phyloP scores from a whole-genome alignment of 164 flowering plant genomes.

The Stephania yunnanensis region DNA sequence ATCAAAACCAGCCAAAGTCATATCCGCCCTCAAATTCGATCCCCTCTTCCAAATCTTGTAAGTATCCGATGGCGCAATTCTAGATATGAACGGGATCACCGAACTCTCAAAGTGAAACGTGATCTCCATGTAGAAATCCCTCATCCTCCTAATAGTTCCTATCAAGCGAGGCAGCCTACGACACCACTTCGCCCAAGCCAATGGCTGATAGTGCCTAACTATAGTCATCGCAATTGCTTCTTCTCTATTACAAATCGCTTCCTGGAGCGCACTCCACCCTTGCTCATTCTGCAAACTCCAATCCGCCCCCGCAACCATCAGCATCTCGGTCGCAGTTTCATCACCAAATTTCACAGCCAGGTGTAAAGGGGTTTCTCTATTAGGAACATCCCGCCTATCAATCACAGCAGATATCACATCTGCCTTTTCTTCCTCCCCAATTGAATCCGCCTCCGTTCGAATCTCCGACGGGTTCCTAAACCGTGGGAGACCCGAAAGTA shows the following conservation, averaged over 20 bases:
- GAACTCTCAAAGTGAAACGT: slow-evolving; percentile 31
- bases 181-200: slow-evolving; percentile 27
- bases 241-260: slow-evolving; percentile 24
- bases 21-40: slow-evolving; percentile 29
- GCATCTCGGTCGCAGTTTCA: slow-evolving; percentile 17
- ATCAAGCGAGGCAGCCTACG: slow-evolving; percentile 27
- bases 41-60: slow-evolving; percentile 30
- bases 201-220: slow-evolving; percentile 24
- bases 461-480: slow-evolving; percentile 16
- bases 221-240: slow-evolving; percentile 24
- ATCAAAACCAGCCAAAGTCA: slow-evolving; percentile 33
- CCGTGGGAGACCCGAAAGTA: slow-evolving; percentile 15
- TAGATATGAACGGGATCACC: slow-evolving; percentile 27
- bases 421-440: slow-evolving; percentile 19
- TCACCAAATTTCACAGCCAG: slow-evolving; percentile 23
- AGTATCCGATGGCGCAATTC: slow-evolving; percentile 31
- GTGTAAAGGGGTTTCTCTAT: slow-evolving; percentile 26
- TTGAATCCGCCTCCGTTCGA: slow-evolving; percentile 17
- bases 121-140: slow-evolving; percentile 31
- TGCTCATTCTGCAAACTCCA: slow-evolving; percentile 25
- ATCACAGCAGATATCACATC: slow-evolving; percentile 18
- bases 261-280: slow-evolving; percentile 27
- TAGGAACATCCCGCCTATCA: slow-evolving; percentile 22
- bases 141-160: slow-evolving; percentile 24
- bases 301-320: slow-evolving; percentile 26